Evolutionary conservation across 176 grass and related monocot species (phyloP).

Genomic region (Aegilops bicornis): DNA sequence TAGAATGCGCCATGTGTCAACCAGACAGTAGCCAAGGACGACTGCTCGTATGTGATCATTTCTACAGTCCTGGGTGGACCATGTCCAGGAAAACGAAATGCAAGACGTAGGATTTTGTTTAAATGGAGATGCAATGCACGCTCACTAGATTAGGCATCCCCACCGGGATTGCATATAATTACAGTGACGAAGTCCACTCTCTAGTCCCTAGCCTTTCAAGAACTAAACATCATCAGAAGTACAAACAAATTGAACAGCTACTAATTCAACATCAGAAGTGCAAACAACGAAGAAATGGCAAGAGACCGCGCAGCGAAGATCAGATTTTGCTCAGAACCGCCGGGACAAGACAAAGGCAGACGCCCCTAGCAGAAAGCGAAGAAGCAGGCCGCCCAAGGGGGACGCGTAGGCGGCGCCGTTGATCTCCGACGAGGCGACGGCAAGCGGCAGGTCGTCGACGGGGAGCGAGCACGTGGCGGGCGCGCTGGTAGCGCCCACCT

Average conservation of each 20-base stretch:
- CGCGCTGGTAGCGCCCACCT: neutral
- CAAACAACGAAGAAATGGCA: neutral
- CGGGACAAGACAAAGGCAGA: neutral
- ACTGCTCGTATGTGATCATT: too few relatives aligned
- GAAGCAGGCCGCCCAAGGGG: neutral
- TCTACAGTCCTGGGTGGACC: too few relatives aligned
- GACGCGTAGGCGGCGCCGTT: neutral
- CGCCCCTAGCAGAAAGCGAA: neutral
- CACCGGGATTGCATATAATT: slow-evolving; percentile 11
- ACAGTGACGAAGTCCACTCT: neutral
- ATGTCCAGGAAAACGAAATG: too few relatives aligned
- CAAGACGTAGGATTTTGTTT: neutral
- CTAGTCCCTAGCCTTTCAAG: neutral
- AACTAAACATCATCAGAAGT: neutral
- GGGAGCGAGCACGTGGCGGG: slow-evolving; percentile 51
- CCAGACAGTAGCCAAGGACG: too few relatives aligned
- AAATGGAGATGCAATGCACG: neutral
- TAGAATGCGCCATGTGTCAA: too few relatives aligned
- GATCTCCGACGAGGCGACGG: slow-evolving; percentile 62
- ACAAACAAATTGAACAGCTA: neutral
- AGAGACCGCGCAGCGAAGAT: neutral
- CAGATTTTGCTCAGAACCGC: neutral
- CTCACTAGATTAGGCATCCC: slow-evolving; percentile 1
- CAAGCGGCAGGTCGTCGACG: slow-evolving; percentile 46
- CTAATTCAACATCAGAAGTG: neutral